These are phyloP conservation scores for Xylaria sp. DNA, from an alignment of 2,329 filamentous ascomycete species.

Conservation along the genomic window DNA sequence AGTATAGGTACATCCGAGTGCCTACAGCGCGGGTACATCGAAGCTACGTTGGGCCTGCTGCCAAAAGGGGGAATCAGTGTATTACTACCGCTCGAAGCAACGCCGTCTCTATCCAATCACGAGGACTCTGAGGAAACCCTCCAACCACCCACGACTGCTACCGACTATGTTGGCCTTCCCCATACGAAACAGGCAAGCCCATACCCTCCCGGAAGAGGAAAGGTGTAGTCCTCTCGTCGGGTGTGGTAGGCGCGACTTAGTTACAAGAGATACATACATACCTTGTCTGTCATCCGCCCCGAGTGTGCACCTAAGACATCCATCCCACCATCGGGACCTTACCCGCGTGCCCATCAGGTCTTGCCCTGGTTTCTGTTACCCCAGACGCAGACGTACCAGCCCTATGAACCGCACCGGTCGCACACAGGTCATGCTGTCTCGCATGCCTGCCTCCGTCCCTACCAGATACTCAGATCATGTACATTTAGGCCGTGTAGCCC, in stretches of 20 bases:
- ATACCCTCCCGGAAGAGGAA: conserved; percentile 43
- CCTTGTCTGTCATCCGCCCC: conserved; percentile 36
- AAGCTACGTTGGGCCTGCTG: conserved; percentile 29
- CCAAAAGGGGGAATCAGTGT: conserved; percentile 35
- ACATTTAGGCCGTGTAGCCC: conserved; percentile 48
- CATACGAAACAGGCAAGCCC: conserved; percentile 45
- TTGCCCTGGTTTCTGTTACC: conserved; percentile 32
- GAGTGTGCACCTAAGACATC: conserved; percentile 41
- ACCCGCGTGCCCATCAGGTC: conserved; percentile 22
- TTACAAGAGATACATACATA: conserved; percentile 40
- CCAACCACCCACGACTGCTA: conserved; percentile 26
- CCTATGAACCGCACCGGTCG: conserved; percentile 37
- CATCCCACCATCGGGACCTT: conserved; percentile 23
- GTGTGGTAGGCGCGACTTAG: conserved; percentile 30
- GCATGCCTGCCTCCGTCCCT: conserved; percentile 35
- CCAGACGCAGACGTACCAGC: conserved; percentile 35
- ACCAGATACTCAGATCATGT: conserved; percentile 47
- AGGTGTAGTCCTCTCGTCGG: conserved; percentile 38
- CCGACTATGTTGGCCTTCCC: conserved; percentile 31
- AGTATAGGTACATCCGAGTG: conserved; percentile 29
- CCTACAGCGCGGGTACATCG: conserved; percentile 35
- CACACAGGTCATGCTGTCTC: conserved; percentile 37
- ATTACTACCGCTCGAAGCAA: conserved; percentile 37
- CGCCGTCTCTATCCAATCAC: conserved; percentile 33
- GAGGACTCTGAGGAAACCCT: conserved; percentile 30